A percentile compares a stretch with the other conserved stretches of the same genome.
Evolutionary conservation across 2,329 filamentous ascomycete genomes (phyloP).

Genomic region (Magnaporthiopsis incrustans): DNA sequence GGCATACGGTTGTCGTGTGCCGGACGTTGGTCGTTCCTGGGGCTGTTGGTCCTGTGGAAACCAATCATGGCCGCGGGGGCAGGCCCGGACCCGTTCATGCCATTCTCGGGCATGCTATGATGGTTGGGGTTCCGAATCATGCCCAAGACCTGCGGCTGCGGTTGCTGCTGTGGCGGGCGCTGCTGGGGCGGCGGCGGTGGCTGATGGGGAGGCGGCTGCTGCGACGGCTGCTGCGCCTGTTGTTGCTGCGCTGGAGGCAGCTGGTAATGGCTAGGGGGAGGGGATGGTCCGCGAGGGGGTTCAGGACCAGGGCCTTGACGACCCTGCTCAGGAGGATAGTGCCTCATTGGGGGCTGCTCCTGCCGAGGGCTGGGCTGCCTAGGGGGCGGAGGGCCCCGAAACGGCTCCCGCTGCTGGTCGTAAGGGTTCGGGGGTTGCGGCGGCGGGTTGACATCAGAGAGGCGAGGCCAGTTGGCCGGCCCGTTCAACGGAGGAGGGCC

Average conservation of each 20-base stretch:
- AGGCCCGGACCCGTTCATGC: constrained; percentile 35
- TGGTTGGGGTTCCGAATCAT: constrained; percentile 28
- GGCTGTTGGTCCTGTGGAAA: constrained; percentile 65
- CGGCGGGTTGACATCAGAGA: constrained; percentile 71
- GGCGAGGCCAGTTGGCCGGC: constrained; percentile 50
- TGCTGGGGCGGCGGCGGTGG: constrained; percentile 20
- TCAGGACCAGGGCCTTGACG: constrained; percentile 37
- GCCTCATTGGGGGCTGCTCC: constrained; percentile 55
- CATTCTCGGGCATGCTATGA: constrained; percentile 22
- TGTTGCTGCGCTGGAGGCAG: constrained; percentile 41
- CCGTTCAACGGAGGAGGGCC: constrained; percentile 52
- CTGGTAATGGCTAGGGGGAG: constrained; percentile 43
- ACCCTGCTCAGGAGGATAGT: constrained; percentile 57
- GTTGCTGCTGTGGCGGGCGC: constrained; percentile 30
- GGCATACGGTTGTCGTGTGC: constrained; percentile 77
- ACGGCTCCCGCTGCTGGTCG: constrained; percentile 66
- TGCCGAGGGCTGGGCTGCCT: constrained; percentile 71
- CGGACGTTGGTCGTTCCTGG: constrained; percentile 74
- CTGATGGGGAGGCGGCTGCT: constrained; percentile 28
- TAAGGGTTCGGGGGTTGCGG: constrained; percentile 75
- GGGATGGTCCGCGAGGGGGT: constrained; percentile 43
- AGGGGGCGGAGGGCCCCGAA: constrained; percentile 58
- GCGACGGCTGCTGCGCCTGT: constrained; percentile 32
- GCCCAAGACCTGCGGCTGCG: not conserved
- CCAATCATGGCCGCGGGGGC: constrained; percentile 51